Conservation (phyloP, 2,329 filamentous ascomycete species). For the Colletotrichum sp. region DNA sequence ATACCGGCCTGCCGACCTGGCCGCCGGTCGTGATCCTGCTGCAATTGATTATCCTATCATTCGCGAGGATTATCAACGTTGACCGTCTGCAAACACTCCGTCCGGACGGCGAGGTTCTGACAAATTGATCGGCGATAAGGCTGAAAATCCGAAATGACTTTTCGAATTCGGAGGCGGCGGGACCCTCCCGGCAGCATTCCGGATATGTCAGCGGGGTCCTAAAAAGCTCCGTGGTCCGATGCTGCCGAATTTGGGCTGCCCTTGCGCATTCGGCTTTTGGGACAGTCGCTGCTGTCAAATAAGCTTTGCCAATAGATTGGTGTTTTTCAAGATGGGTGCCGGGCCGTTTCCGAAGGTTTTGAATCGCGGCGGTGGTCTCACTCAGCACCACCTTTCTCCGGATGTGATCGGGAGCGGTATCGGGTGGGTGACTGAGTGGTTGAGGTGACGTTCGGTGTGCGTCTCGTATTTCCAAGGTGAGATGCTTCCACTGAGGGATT, state of each 20-base stretch:
- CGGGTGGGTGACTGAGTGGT: neutral
- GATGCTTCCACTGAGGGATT: rapidly evolving
- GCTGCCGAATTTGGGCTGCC: neutral
- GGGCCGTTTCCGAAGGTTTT: neutral
- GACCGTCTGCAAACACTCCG: neutral
- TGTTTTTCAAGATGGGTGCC: neutral
- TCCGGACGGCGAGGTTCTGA: neutral
- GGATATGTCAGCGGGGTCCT: neutral
- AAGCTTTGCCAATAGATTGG: neutral
- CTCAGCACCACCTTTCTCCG: neutral
- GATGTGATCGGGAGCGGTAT: neutral
- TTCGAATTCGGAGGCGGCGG: neutral
- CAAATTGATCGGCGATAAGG: neutral
- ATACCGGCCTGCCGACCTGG: neutral
- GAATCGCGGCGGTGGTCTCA: neutral
- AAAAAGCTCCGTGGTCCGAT: neutral
- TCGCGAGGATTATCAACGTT: neutral
- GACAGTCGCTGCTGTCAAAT: too few relatives aligned
- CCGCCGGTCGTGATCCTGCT: neutral
- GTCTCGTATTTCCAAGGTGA: neutral
- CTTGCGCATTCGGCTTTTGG: neutral
- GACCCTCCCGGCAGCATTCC: neutral
- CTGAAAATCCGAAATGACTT: neutral
- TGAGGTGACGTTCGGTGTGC: neutral
- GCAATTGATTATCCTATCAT: neutral